Base-by-base conservation (phyloP, 176 grass and related monocot species). In the Otatea glauca region DNA sequence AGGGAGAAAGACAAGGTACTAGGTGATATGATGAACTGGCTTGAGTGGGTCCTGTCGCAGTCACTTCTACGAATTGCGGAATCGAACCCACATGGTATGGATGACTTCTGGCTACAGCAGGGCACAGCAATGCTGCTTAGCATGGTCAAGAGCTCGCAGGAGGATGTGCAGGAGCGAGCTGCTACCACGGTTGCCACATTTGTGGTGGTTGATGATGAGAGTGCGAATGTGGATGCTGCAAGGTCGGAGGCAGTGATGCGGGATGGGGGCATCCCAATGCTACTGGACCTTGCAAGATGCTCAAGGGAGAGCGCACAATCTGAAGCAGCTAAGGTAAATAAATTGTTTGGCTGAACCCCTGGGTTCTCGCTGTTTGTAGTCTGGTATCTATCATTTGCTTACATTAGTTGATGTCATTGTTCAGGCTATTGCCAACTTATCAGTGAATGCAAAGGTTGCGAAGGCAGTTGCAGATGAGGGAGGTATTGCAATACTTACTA, bases 361-460 rank as follows among this genome's bases (percentile, higher is more conserved):
- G 68, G 75, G 34, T 78, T 76, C 38, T 76, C 47, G 44, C 9
- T 74, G 50, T 42, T 50, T 69, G 42, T 89, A 76, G 49, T 85
- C n/a, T 76, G 24, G 42, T 51, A 64, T 50, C 14, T 79, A 42
- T 43, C 63, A 70, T 80, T 74, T 75, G 18, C 37, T 87, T 48
- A 87, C 51, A 55, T 83, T 74, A 63, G 25, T 54, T 64, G 25
- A 55, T 87, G 53, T 64, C 43, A 45, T 42, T 69, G 16, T 91
- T 39, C 86, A 98, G 96, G 97, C 97, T 39, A 99, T 99, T 94
- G 97, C 97, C 65, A 99, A 99, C 75, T 79, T 99, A 75, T 94
- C 97, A 15, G 93, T 99, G 56, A 99, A 99, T 90, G 83, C 90
- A 8, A 94, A 86, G 48, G 93, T 99, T 86, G 97, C 97, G 6